Evolutionary conservation across 1,284 basidiomycete species (phyloP), one percentile per base, ranked within the genome.

Genomic region (Volvariella surrecta): DNA sequence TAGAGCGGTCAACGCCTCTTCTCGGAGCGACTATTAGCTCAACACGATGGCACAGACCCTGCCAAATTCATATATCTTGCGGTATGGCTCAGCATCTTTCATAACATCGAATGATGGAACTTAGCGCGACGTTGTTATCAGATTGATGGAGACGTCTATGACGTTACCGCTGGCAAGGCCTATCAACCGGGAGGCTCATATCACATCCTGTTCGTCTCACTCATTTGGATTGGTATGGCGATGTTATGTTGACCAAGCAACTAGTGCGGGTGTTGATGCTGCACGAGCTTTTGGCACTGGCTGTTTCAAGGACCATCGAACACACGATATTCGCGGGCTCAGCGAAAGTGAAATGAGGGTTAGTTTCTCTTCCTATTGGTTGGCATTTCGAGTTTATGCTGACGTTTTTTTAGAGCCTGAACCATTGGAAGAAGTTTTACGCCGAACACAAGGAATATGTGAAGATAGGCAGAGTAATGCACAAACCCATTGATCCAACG

Each of bases 71-170:
- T 95, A 41, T 97, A 93, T 66, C 65, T 97, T 44, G 91, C 89
- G 49, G 87, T 86, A 62, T 58, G 80, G 50, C 43, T 31, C 19
- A 45, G 19, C 40, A 24, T 32, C 44, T 37, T 41, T 34, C 44
- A 30, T 40, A 32, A 30, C 32, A 38, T 47, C n/a, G 37, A 31
- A 44, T 47, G 31, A 50, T 51, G 40, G 49, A 47, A 52, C 42
- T 40, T 37, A 46, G 49, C 24, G 19, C 45, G 19, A 16, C 34
- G 15, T n/a, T n/a, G 6, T 7, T 15, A 35, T 48, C 55, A 89
- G 86, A 87, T 98, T 56, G 86, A 92, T 57, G 89, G 91, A 15
- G 82, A 89, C 44, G 92, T 99, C 2, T 98, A 83, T 66, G 94
- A 99, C 58, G 95, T 99, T 34, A 79, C 81, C 35, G 80, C 79